Percentiles rank a stretch among this genome's conserved stretches.
phyloP scores from a whole-genome alignment of 2,329 filamentous ascomycete species.

The Alternaria gaisen region DNA sequence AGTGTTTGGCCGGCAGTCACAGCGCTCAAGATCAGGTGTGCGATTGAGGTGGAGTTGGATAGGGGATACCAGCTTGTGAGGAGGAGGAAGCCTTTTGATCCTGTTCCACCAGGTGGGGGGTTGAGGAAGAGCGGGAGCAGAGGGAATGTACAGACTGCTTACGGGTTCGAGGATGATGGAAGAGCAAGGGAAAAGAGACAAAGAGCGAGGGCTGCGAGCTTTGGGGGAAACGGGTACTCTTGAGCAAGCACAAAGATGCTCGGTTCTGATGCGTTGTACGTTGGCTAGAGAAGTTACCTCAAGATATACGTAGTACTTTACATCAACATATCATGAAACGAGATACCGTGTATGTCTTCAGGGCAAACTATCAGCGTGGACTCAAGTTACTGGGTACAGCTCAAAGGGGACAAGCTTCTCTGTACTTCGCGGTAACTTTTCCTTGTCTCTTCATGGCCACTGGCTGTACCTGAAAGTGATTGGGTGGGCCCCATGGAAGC shows the following conservation, averaged over 20 bases:
- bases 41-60: conserved; percentile 88
- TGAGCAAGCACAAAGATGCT: neutral
- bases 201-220: conserved; percentile 41
- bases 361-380: neutral
- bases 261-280: neutral
- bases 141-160: conserved; percentile 25
- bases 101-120: conserved; percentile 16
- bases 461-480: neutral
- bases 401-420: neutral
- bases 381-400: neutral
- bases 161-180: conserved; percentile 21
- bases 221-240: conserved; percentile 29
- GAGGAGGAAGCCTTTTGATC: conserved; percentile 58
- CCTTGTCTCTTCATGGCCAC: neutral
- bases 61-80: conserved; percentile 82
- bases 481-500: neutral
- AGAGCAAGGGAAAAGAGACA: conserved; percentile 12
- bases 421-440: neutral
- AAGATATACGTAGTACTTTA: neutral
- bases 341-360: neutral
- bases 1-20: conserved; percentile 91
- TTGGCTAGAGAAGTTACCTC: neutral
- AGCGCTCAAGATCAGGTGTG: conserved; percentile 81
- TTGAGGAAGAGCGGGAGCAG: conserved; percentile 37
- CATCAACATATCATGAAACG: neutral